A percentile compares a stretch with the other conserved stretches of the same genome.
Evolutionary conservation across 169 alveolate species (phyloP).

Genomic region (Besnoitia besnoiti): DNA sequence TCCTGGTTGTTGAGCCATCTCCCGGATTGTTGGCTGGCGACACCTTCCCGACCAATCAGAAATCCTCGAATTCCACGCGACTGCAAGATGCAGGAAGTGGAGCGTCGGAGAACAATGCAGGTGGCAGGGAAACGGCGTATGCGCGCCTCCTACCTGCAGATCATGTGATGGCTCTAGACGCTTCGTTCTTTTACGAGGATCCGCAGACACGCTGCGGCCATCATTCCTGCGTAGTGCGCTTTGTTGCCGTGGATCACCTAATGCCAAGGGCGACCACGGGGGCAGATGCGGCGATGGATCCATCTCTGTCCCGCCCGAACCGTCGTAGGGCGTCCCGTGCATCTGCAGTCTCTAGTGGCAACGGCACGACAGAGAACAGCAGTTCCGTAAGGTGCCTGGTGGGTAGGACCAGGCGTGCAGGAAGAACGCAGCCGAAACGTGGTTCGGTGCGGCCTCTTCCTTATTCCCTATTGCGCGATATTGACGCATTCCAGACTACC

Average conservation of each 20-base stretch:
- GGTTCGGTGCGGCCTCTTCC: too few relatives aligned
- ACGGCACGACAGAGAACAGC: background rate
- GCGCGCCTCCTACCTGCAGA: background rate
- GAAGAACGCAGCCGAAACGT: too few relatives aligned
- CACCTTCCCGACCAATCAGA: background rate
- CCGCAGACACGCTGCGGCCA: background rate
- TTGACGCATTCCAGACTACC: too few relatives aligned
- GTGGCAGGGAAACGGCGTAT: background rate
- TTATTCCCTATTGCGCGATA: too few relatives aligned
- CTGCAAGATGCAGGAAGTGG: background rate
- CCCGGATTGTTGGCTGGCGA: background rate
- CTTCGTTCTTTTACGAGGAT: background rate
- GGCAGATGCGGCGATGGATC: background rate
- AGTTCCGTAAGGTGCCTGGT: background rate
- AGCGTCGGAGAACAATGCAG: background rate
- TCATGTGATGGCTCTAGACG: background rate
- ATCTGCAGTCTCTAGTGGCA: background rate
- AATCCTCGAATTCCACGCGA: background rate
- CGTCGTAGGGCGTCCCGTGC: background rate
- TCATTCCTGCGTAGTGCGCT: background rate
- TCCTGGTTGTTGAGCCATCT: background rate
- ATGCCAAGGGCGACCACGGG: background rate
- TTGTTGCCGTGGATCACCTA: background rate
- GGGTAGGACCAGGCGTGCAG: too few relatives aligned
- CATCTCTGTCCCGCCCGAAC: background rate